Conservation (phyloP, 148 eudicot genomes). For the Chenopodium suecicum region DNA sequence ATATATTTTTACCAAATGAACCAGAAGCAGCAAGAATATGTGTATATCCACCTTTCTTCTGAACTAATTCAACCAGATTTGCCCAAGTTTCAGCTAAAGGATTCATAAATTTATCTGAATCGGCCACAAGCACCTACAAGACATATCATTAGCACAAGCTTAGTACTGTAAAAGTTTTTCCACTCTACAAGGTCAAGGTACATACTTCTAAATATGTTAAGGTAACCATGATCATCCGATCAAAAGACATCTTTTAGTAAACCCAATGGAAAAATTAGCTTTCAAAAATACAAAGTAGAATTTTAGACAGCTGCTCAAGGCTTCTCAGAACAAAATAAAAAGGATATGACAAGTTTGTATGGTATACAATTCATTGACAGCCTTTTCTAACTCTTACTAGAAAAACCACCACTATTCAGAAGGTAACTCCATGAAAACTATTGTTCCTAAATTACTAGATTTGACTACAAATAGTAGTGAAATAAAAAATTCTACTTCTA, state of each 20-base stretch:
- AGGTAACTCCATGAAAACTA: background rate
- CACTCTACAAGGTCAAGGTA: background rate
- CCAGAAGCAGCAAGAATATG: conserved; percentile 77
- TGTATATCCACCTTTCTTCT: conserved; percentile 64
- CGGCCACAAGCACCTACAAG: conserved; percentile 77
- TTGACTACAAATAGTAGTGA: background rate
- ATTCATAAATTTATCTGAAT: conserved; percentile 70
- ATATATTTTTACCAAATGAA: conserved; percentile 88
- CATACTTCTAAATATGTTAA: background rate
- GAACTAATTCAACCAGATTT: conserved; percentile 63
- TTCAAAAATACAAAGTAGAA: background rate
- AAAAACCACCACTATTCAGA: background rate
- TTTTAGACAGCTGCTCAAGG: background rate
- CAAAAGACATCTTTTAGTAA: background rate
- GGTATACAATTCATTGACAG: background rate
- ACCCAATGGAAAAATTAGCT: background rate
- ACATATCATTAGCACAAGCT: conserved; percentile 12
- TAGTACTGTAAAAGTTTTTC: conserved; percentile 5
- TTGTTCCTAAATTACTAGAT: background rate
- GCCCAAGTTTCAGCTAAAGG: conserved; percentile 98
- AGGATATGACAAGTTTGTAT: background rate
- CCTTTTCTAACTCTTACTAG: background rate
- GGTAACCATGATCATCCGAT: background rate
- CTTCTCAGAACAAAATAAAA: background rate
- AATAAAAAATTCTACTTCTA: background rate